Evolutionary conservation across 2,329 filamentous ascomycete genomes (phyloP).

Genomic region (Claviceps paspali): DNA sequence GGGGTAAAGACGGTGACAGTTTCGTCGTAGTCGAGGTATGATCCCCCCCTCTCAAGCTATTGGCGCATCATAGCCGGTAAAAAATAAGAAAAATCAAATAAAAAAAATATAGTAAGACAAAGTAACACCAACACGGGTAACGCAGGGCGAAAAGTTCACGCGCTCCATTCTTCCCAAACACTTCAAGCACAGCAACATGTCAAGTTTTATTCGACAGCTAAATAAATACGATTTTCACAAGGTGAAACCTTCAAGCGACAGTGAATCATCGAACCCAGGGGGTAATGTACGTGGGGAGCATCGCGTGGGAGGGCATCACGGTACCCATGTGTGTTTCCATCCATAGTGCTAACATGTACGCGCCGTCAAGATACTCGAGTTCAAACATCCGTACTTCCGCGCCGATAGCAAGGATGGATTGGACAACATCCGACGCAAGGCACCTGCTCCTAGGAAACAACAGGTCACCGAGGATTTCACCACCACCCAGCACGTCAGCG

Average conservation of each 20-base stretch:
- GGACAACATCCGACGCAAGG: slow-evolving; percentile 92
- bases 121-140: slow-evolving; percentile 7
- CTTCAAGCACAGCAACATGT: slow-evolving; percentile 98
- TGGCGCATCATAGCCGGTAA: neutral
- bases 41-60: neutral
- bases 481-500: slow-evolving; percentile 73
- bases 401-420: slow-evolving; percentile 91
- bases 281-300: slow-evolving; percentile 19
- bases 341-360: slow-evolving; percentile 4
- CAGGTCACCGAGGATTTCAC: slow-evolving; percentile 54
- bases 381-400: slow-evolving; percentile 93
- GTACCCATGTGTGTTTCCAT: neutral
- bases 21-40: slow-evolving; percentile 90
- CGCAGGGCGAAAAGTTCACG: slow-evolving; percentile 91
- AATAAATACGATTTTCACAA: slow-evolving; percentile 99
- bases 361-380: slow-evolving; percentile 44
- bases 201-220: slow-evolving; percentile 85
- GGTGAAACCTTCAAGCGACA: slow-evolving; percentile 44
- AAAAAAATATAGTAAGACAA: no score
- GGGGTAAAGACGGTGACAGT: slow-evolving; percentile 87
- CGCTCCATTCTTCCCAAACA: slow-evolving; percentile 94
- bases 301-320: slow-evolving; percentile 6
- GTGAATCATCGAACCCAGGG: slow-evolving; percentile 17
- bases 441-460: slow-evolving; percentile 73
- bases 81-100: neutral